phyloP scores from a whole-genome alignment of 2,329 filamentous ascomycete genomes.

The Fusarium sp. region DNA sequence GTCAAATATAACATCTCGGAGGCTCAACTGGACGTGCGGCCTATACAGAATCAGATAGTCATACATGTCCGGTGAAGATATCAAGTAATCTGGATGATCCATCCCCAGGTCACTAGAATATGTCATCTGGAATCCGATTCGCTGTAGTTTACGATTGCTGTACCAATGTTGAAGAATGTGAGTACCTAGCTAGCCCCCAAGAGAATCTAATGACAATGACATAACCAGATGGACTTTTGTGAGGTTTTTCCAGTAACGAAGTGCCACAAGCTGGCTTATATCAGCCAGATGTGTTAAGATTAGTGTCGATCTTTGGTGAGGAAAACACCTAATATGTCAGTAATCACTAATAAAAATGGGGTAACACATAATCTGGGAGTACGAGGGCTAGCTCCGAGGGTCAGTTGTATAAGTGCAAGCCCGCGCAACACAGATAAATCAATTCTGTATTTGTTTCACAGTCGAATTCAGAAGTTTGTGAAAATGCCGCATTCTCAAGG shows the following conservation, averaged over 20 bases:
- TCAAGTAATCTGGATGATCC: not conserved
- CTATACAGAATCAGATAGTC: no score
- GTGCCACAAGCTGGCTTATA: slow-evolving; percentile 31
- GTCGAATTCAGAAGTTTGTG: no score
- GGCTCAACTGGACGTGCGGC: not conserved
- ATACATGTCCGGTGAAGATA: not conserved
- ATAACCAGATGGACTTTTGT: not conserved
- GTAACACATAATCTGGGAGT: not conserved
- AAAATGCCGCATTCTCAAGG: slow-evolving; percentile 37
- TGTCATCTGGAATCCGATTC: not conserved
- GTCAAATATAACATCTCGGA: not conserved
- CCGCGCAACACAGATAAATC: not conserved
- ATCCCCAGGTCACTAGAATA: not conserved
- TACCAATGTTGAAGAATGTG: not conserved
- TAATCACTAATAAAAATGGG: slow-evolving; percentile 25
- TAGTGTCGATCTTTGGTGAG: not conserved
- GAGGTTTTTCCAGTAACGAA: not conserved
- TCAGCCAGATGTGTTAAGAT: slow-evolving; percentile 35
- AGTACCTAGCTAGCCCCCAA: not conserved
- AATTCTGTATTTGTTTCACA: not conserved
- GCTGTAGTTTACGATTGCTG: not conserved
- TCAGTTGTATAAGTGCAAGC: slow-evolving; percentile 27
- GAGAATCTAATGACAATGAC: not conserved
- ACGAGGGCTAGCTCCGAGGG: not conserved
- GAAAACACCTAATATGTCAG: not conserved